Percentiles rank a stretch among this genome's conserved stretches.
Conservation (phyloP, 2,329 filamentous ascomycete species). For the Metarhizium guizhouense region DNA sequence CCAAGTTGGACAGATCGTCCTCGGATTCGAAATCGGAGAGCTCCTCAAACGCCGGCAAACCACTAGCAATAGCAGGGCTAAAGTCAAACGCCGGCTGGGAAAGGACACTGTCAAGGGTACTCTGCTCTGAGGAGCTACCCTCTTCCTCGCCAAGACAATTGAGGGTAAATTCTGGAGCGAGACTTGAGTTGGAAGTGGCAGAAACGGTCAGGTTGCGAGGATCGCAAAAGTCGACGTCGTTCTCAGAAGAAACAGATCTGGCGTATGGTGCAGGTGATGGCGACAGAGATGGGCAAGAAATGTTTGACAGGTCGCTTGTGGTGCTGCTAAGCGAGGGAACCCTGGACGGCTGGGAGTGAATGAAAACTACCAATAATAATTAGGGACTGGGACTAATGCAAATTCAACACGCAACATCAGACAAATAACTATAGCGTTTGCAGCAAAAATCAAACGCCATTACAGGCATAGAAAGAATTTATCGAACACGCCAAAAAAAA, state of each 20-base stretch:
- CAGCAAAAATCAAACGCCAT: background rate
- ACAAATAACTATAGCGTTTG: background rate
- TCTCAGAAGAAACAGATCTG: conserved; percentile 57
- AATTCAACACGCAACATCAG: background rate
- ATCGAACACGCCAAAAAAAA: background rate
- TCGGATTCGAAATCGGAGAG: conserved; percentile 87
- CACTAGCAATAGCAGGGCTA: conserved; percentile 38
- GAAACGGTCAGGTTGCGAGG: conserved; percentile 79
- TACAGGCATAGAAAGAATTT: background rate
- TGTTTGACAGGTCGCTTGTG: conserved; percentile 64
- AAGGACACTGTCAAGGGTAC: conserved; percentile 35
- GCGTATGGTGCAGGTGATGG: conserved; percentile 78
- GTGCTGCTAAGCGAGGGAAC: conserved; percentile 53
- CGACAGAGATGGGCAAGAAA: conserved; percentile 75
- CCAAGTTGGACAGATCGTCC: conserved; percentile 69
- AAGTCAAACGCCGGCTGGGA: conserved; percentile 42
- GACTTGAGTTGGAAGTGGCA: conserved; percentile 38
- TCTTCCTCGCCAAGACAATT: conserved; percentile 58
- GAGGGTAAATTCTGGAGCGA: conserved; percentile 56
- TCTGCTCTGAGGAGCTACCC: conserved; percentile 37
- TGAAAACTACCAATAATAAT: conserved; percentile 35
- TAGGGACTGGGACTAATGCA: conserved; percentile 19
- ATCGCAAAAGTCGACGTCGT: conserved; percentile 80
- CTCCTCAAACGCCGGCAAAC: conserved; percentile 69
- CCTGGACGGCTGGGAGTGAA: conserved; percentile 35